Conservation (phyloP, 148 eudicot genomes). For the Spergularia marina region DNA sequence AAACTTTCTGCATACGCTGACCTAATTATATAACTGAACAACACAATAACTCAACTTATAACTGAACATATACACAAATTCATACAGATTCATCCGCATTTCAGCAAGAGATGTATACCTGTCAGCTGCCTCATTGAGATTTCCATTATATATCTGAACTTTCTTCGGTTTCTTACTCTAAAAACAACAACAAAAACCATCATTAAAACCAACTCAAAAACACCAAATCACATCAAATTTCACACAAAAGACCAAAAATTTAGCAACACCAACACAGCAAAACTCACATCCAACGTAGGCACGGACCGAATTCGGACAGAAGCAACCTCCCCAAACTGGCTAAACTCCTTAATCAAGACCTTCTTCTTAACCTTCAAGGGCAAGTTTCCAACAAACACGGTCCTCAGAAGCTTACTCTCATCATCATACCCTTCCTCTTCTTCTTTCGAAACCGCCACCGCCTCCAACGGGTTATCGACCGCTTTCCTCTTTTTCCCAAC, state of each 20-base stretch:
- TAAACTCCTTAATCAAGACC: slow-evolving; percentile 67
- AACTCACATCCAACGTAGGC: slow-evolving; percentile 82
- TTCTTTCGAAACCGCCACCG: slow-evolving; percentile 37
- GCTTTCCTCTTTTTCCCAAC: slow-evolving; percentile 78
- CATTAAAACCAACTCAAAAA: neutral
- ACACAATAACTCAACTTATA: too few species aligned
- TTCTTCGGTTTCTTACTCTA: slow-evolving; percentile 72
- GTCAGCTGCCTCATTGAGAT: slow-evolving; percentile 44
- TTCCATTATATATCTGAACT: slow-evolving; percentile 29
- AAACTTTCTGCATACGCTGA: neutral
- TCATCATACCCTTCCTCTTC: slow-evolving; percentile 76
- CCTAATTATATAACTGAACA: neutral
- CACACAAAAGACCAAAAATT: neutral
- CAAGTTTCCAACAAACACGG: slow-evolving; percentile 91
- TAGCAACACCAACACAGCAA: neutral
- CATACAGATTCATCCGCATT: slow-evolving; percentile 5
- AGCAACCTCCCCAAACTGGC: slow-evolving; percentile 76
- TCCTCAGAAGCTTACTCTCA: slow-evolving; percentile 82
- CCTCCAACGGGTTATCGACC: slow-evolving; percentile 43
- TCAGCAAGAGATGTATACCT: slow-evolving; percentile 34
- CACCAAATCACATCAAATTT: neutral
- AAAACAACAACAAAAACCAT: neutral
- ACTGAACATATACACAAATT: neutral
- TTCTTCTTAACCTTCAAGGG: slow-evolving; percentile 87
- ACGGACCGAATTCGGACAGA: slow-evolving; percentile 87